A percentile compares a stretch with the other conserved stretches of the same genome.
Conservation (phyloP, 495 filamentous ascomycete species). For the Penicilliopsis zonata region DNA sequence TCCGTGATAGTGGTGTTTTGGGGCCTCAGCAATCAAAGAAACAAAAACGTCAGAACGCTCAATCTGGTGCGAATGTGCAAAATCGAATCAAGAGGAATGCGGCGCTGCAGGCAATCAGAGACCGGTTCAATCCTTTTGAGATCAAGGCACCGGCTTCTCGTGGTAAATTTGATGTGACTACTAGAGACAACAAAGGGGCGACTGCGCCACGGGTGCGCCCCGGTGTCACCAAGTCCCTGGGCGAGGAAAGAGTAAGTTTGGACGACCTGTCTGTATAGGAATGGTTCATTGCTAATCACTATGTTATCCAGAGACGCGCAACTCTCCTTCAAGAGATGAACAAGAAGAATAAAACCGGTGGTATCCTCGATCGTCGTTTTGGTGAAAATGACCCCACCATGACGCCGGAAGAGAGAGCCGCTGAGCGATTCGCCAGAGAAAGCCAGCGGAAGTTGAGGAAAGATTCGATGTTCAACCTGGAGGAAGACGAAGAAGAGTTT, state of each 20-base stretch:
- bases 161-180: conserved; percentile 67
- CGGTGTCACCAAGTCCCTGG: conserved; percentile 69
- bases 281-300: conserved; percentile 1
- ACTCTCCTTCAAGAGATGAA: conserved; percentile 82
- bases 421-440: conserved; percentile 79
- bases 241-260: conserved; percentile 67
- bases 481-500: conserved; percentile 60
- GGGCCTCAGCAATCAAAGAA: conserved; percentile 88
- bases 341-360: conserved; percentile 75
- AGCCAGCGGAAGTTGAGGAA: conserved; percentile 62
- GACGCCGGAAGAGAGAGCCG: conserved; percentile 87
- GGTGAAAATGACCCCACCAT: conserved; percentile 91
- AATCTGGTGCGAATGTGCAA: conserved; percentile 44
- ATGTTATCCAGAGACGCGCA: conserved; percentile 46
- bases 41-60: conserved; percentile 62
- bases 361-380: conserved; percentile 85
- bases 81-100: conserved; percentile 62
- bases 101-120: conserved; percentile 72
- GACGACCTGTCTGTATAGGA: background rate
- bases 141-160: conserved; percentile 57
- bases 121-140: conserved; percentile 96
- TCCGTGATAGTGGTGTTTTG: conserved; percentile 76
- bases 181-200: conserved; percentile 34
- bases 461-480: conserved; percentile 74
- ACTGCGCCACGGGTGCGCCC: conserved; percentile 50